Percentiles rank a stretch among this genome's conserved stretches.
Conservation (phyloP, 192 early-diverging fungal species). For the Tieghemiomyces parasiticus region DNA sequence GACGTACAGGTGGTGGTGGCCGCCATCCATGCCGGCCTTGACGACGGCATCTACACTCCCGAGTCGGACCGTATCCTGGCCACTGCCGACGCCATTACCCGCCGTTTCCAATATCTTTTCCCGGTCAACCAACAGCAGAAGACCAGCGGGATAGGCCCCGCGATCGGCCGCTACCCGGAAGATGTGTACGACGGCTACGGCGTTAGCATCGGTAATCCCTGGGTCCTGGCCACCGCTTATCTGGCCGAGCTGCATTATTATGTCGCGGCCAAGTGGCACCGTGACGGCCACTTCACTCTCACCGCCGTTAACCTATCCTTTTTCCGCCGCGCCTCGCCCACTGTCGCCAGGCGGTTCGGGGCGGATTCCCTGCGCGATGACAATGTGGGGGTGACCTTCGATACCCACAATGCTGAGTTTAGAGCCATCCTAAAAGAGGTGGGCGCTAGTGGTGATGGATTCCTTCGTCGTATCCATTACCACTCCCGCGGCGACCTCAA, state of each 20-base stretch:
- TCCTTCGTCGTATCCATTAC: constrained; percentile 32
- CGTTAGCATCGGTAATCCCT: constrained; percentile 48
- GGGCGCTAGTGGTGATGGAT: constrained; percentile 34
- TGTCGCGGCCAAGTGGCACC: constrained; percentile 19
- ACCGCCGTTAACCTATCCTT: constrained; percentile 21
- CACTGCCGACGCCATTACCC: constrained; percentile 14
- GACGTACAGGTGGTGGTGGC: constrained; percentile 48
- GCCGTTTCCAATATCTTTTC: constrained; percentile 21
- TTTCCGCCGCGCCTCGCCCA: constrained; percentile 18
- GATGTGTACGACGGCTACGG: constrained; percentile 60
- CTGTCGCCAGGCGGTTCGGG: neutral
- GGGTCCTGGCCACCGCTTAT: constrained; percentile 47
- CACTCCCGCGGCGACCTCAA: constrained; percentile 34
- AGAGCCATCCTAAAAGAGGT: constrained; percentile 20
- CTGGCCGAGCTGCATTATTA: constrained; percentile 49
- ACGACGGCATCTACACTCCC: constrained; percentile 17
- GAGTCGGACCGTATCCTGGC: constrained; percentile 20
- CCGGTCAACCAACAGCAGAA: constrained; percentile 25
- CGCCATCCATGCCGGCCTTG: constrained; percentile 22
- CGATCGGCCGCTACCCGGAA: constrained; percentile 59
- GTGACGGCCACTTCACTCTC: constrained; percentile 16
- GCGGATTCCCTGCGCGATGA: neutral
- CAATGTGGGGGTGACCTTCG: constrained; percentile 1
- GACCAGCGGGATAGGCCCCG: constrained; percentile 22
- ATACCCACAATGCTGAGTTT: constrained; percentile 11